Conservation (phyloP, 2,329 filamentous ascomycete species). For the Dactylonectria macrodidyma region DNA sequence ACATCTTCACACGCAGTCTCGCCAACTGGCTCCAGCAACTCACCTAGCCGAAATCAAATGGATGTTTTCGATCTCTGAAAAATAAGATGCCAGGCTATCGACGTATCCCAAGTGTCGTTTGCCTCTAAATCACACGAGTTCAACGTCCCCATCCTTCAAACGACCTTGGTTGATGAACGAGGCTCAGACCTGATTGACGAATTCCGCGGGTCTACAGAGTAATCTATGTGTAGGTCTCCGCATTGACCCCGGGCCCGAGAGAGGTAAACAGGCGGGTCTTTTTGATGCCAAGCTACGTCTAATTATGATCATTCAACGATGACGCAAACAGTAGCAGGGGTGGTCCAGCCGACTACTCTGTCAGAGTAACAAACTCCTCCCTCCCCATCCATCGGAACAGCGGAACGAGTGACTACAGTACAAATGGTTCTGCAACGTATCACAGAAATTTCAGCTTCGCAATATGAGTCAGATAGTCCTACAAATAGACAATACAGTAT, state of each 20-base stretch:
- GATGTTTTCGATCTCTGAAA: neutral
- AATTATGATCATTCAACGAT: neutral
- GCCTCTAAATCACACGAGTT: neutral
- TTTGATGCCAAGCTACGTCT: too few species aligned
- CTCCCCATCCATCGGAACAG: neutral
- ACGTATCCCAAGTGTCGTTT: too few species aligned
- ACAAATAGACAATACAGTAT: too few species aligned
- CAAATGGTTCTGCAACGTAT: neutral
- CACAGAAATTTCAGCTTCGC: neutral
- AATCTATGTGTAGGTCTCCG: neutral
- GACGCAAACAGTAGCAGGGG: slow-evolving; percentile 9
- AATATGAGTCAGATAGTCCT: neutral
- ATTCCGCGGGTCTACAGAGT: neutral
- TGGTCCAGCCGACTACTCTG: neutral
- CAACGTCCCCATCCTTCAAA: neutral
- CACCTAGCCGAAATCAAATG: too few species aligned
- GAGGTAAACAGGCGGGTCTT: neutral
- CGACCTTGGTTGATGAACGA: neutral
- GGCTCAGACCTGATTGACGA: neutral
- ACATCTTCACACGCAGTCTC: too few species aligned
- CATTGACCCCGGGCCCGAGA: neutral
- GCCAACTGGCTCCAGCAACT: too few species aligned
- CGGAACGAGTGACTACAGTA: neutral
- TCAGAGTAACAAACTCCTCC: neutral
- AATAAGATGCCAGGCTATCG: neutral